Percentiles rank a stretch among this genome's conserved stretches.
These are phyloP conservation scores for Salvia rosmarinus DNA, from an alignment of 257 asterid genomes.

Conservation along the genomic window DNA sequence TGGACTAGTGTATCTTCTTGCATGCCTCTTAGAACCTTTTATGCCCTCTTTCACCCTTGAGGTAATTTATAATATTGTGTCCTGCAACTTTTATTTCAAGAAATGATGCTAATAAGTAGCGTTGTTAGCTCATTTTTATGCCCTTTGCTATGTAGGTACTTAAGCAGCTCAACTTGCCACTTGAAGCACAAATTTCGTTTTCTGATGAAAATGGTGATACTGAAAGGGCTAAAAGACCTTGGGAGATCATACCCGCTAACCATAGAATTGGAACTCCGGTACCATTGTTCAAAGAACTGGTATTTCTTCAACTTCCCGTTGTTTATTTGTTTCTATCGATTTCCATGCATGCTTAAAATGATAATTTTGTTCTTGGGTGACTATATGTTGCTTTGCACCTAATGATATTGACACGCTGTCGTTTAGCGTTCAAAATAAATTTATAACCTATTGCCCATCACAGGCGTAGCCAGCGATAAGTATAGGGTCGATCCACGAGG, in stretches of 20 bases:
- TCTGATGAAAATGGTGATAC: constrained; percentile 69
- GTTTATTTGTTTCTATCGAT: constrained; percentile 20
- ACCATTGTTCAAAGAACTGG: constrained; percentile 86
- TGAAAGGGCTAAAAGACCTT: constrained; percentile 78
- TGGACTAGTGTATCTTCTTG: constrained; percentile 92
- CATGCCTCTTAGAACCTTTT: constrained; percentile 89
- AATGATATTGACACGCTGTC: too few relatives aligned
- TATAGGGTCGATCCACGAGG: too few relatives aligned
- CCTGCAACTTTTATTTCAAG: neutral
- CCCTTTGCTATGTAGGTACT: constrained; percentile 57
- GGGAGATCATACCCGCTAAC: constrained; percentile 83
- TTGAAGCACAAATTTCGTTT: constrained; percentile 61
- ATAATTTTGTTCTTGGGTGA: constrained; percentile 26
- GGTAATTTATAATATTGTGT: constrained; percentile 47
- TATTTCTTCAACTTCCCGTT: constrained; percentile 36
- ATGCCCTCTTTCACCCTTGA: constrained; percentile 91
- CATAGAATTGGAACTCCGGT: constrained; percentile 86
- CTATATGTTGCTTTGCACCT: constrained; percentile 31
- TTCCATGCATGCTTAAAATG: neutral
- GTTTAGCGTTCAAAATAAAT: too few relatives aligned
- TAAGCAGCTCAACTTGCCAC: constrained; percentile 90
- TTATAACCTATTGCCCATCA: too few relatives aligned
- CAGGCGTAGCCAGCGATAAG: too few relatives aligned
- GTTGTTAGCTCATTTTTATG: constrained; percentile 9
- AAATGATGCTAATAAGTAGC: constrained; percentile 10